Base-by-base conservation (phyloP, 495 filamentous ascomycete genomes). In the Hyaloscypha hepaticicola region DNA sequence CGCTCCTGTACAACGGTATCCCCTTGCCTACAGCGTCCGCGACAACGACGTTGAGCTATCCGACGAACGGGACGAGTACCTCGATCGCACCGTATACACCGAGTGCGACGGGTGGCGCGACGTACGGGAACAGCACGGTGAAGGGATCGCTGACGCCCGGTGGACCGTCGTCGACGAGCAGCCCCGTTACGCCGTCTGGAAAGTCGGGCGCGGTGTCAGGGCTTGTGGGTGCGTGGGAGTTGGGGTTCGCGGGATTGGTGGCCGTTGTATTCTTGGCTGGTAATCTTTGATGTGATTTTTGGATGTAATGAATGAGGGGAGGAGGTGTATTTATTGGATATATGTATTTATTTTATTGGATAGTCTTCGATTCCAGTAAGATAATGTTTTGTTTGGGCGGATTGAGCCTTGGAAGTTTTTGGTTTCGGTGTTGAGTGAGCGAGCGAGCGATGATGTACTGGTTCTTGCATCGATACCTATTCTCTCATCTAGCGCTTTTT, bases 21-120 rank as follows among this genome's bases (percentile, higher is more conserved):
- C 55, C 38, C 14, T 3, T 59, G 12, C 29, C 58, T n/a, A 65
- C 63, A 12, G 45, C 53, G 19, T 56, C 51, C 31, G 25, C 61
- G 6, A 55, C 25, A 26, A 21, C 57, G 3, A 53, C 50, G n/a
- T 25, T 21, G 7, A 53, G 21, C 50, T 53, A 27, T 26, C 5
- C 50, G 11, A 25, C 25, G 21, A 53, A 53, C n/a, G 8, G 7
- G 3, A 53, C 50, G 3, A 19, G 0, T 21, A 7, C 50, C 4
- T 1, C 50, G 22, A 53, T 4, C n/a, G 24, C 9, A 0, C 7
- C 50, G 4, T 53, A 53, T 16, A 21, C 22, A 9, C 22, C 19
- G 5, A 53, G 7, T 6, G 21, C 19, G 50, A 53, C 50, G 21
- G 50, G 21, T 9, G 50, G 22, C 8, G 50, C 6, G 5, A 5